Conservation (phyloP, 768 basidiomycete genomes). For the Boletus coccyginus region DNA sequence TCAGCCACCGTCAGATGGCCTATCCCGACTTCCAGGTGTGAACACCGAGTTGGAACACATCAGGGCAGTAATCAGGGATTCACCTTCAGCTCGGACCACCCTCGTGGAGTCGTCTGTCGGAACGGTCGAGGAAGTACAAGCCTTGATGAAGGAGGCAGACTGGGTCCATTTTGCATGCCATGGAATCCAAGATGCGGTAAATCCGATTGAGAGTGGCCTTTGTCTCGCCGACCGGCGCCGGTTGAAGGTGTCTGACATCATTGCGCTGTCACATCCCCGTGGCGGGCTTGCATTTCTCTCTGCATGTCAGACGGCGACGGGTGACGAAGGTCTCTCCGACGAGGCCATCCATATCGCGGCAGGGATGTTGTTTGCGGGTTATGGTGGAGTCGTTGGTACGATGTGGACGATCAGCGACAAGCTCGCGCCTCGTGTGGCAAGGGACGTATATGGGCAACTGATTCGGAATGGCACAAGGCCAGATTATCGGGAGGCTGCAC, state of each 20-base stretch:
- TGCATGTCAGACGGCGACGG: conserved; percentile 36
- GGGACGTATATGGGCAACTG: background rate
- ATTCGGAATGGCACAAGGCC: background rate
- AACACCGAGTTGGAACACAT: conserved; percentile 24
- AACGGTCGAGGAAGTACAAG: background rate
- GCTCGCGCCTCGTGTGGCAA: background rate
- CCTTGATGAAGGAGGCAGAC: no score
- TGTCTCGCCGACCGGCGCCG: background rate
- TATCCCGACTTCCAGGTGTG: conserved; percentile 1
- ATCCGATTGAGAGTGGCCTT: no score
- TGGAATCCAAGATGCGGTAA: background rate
- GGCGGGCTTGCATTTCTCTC: conserved; percentile 41
- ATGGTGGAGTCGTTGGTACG: conserved; percentile 36
- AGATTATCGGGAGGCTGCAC: background rate
- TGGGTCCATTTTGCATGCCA: background rate
- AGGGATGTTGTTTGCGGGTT: conserved; percentile 36
- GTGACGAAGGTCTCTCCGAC: no score
- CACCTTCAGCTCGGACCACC: background rate
- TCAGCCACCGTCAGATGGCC: conserved; percentile 2
- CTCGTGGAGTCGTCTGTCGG: background rate
- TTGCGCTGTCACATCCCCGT: conserved; percentile 2
- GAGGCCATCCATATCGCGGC: conserved; percentile 1
- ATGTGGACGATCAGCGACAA: conserved; percentile 42
- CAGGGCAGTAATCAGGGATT: background rate
- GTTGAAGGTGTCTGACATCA: background rate